These are phyloP conservation scores for Cyberlindnera japonica DNA, from an alignment of 805 yeast genomes.

Conservation along the genomic window DNA sequence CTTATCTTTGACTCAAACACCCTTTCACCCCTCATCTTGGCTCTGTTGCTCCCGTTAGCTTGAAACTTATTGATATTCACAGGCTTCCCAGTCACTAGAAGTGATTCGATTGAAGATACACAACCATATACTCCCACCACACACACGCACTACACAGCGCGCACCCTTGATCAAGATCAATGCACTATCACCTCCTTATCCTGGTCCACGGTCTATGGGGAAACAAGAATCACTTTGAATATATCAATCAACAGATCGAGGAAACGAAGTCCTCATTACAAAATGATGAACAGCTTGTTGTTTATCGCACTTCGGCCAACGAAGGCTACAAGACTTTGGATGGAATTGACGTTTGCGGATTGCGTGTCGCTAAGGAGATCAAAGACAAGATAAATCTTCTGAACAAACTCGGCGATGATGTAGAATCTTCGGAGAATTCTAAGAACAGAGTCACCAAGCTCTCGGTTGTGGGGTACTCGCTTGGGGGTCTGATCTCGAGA, in stretches of 20 bases:
- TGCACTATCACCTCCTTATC: constrained; percentile 16
- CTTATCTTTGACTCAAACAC: no score
- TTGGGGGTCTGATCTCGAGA: constrained; percentile 80
- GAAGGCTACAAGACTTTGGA: constrained; percentile 75
- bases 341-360: constrained; percentile 83
- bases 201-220: constrained; percentile 59
- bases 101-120: no score
- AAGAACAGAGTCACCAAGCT: constrained; percentile 50
- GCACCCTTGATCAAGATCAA: neutral
- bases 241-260: constrained; percentile 48
- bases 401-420: constrained; percentile 14
- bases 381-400: constrained; percentile 32
- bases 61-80: neutral
- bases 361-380: constrained; percentile 69
- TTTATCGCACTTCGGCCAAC: constrained; percentile 23
- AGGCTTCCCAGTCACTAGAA: no score
- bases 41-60: neutral
- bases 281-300: constrained; percentile 20
- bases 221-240: constrained; percentile 59
- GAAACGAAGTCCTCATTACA: constrained; percentile 24
- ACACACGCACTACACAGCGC: neutral
- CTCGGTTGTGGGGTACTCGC: constrained; percentile 76
- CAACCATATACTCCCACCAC: neutral
- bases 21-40: neutral
- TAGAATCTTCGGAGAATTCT: constrained; percentile 9